Base-by-base conservation (phyloP, 2,329 filamentous ascomycete genomes). In the Penicillium sp. region DNA sequence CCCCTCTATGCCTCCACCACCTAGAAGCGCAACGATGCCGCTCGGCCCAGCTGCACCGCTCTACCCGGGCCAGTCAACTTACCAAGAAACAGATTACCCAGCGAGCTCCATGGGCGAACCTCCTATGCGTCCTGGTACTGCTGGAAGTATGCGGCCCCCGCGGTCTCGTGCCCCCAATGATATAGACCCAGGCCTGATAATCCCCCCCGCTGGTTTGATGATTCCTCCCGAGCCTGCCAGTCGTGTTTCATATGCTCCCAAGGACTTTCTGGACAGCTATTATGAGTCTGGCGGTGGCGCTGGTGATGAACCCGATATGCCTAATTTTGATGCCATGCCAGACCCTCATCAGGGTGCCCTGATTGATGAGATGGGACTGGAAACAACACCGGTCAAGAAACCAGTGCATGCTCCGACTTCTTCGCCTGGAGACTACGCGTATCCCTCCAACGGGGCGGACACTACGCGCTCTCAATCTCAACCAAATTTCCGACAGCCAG, bases 321-420 rank as follows among this genome's bases (percentile, higher is more conserved):
- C 84, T 3, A 81, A 87, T 60, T 86, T 86, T 61, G 82, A 85
- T 64, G 80, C 79, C 3, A 79, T 81, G 57, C 73, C 77, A n/a
- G 68, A 76, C 25, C 54, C 64, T 6, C 62, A 54, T 35, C 57
- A 60, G 6, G 60, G 63, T 29, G 61, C 70, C 6, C 62, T 58
- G 10, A 63, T 68, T 21, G 68, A 72, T 58, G 70, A 74, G 55
- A 68, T 71, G 54, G 71, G 70, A 23, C 59, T 73, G 50, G 72
- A 74, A 31, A 68, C 61, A 27, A 64, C 68, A 27, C 67, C 68
- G 48, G 44, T 58, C 1, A 62, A 65, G 41, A 57, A 60, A 9
- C 68, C 67, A 27, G 64, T 67, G 21, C 49, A 56, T 34, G 63
- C 56, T 29, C 55, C 63, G 25, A 42, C 55, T 25, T 46, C 64